phyloP scores from a whole-genome alignment of 106 monocot genomes.

The Phalaenopsis equestris region DNA sequence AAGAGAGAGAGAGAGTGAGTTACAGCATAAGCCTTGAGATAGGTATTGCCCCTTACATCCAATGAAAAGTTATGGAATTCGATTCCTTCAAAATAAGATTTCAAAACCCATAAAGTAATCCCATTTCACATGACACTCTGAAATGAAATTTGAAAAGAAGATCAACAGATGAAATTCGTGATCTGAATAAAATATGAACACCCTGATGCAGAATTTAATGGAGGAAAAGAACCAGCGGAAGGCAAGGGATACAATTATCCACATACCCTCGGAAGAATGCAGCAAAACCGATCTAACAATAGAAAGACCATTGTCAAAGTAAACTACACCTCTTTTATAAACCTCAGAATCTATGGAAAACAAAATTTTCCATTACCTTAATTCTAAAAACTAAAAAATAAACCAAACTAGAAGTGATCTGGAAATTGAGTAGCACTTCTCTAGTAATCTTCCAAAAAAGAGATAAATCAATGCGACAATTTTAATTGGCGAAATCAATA shows the following conservation, averaged over 20 bases:
- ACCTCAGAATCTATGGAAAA: background rate
- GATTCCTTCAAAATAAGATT: background rate
- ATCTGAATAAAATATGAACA: background rate
- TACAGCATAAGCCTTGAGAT: background rate
- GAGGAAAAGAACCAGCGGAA: background rate
- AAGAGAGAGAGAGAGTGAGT: background rate
- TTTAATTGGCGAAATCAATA: background rate
- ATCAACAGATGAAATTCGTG: background rate
- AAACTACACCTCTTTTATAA: background rate
- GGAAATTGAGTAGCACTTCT: background rate
- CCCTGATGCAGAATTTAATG: background rate
- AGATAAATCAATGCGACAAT: background rate
- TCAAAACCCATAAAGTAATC: background rate
- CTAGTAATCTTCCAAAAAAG: background rate
- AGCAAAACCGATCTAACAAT: background rate
- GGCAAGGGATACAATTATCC: background rate
- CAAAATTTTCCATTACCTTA: background rate
- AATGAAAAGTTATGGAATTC: too few relatives aligned
- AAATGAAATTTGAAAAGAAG: background rate
- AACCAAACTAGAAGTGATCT: background rate
- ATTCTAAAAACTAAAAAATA: background rate
- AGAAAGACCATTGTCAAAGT: background rate
- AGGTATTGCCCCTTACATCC: too few relatives aligned
- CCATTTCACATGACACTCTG: background rate
- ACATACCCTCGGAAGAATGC: background rate